Base-by-base conservation (phyloP, 1,284 basidiomycete species). In the Tremellales sp. region DNA sequence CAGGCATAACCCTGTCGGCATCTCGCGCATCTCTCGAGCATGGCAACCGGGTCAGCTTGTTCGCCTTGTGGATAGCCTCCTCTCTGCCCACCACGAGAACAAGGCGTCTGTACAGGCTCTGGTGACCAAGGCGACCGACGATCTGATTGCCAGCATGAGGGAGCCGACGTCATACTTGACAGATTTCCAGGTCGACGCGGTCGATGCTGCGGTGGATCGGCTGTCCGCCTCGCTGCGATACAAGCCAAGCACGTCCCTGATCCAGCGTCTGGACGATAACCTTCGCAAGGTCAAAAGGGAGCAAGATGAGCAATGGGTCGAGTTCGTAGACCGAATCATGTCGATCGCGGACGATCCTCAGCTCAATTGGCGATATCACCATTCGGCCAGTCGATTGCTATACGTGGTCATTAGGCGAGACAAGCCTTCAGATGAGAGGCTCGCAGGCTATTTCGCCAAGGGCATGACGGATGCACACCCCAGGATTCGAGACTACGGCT, bases 91-190 rank as follows among this genome's bases (percentile, higher is more conserved):
- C 67, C 86, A 90, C 58, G 89, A 96, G 69, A 89, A 93, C 67
- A 97, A 97, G 80, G 87, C 92, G 19, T 93, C 90, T 0, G 82
- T 97, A 23, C 94, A 97, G 74, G 88, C 92, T 62, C 75, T 97
- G 8, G 83, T 94, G 35, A 78, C 78, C 43, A 84, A 77, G 41
- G 77, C 92, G 31, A 82, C 86, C 15, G 80, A 83, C 56, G 88
- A 94, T 52, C 60, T 68, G 5, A 61, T 74, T 15, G 54, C 55
- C 24, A 48, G 56, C 22, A 58, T 70, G 41, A 60, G 61, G 35
- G 68, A 74, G 48, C 70, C 71, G 0, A 52, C 53, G 4, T 65
- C 65, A 1, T 63, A 70, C 51, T 52, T 64, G 10, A 47, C 66
- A 26, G 57, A 57, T 21, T 42, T 65, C 2, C 46, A 60, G 3